A percentile compares a stretch with the other conserved stretches of the same genome.
phyloP scores from a whole-genome alignment of 2,329 filamentous ascomycete species.

The Phialophora verrucosa region DNA sequence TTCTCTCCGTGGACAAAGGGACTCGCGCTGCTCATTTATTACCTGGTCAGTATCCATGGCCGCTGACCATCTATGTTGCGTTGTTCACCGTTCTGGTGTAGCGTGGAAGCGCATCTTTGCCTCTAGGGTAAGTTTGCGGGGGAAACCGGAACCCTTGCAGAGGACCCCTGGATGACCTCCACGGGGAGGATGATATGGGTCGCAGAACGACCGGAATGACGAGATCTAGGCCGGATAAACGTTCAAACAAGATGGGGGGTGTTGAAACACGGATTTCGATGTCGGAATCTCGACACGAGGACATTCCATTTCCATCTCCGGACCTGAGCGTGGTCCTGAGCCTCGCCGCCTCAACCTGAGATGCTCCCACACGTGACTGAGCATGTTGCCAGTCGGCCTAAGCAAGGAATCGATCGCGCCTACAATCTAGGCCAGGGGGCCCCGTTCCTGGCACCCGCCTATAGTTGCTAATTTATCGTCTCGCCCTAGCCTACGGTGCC shows the following conservation, averaged over 20 bases:
- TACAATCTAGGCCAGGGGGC: too few relatives aligned
- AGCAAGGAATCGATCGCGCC: too few relatives aligned
- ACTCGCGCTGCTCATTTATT: background rate
- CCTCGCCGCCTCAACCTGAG: too few relatives aligned
- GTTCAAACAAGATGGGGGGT: background rate
- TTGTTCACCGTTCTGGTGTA: background rate
- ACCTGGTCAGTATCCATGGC: background rate
- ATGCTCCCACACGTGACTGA: too few relatives aligned
- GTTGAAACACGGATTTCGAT: background rate
- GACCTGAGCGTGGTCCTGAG: background rate
- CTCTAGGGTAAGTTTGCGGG: background rate
- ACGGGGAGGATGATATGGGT: background rate
- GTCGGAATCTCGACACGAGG: background rate
- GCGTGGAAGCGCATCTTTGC: background rate
- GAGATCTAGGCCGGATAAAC: slow-evolving; percentile 2
- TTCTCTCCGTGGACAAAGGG: background rate
- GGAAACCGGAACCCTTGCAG: slow-evolving; percentile 7
- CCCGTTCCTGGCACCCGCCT: too few relatives aligned
- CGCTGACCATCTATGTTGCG: background rate
- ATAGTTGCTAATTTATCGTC: too few relatives aligned
- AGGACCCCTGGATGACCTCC: background rate
- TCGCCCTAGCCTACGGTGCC: too few relatives aligned
- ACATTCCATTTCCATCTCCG: slow-evolving; percentile 1
- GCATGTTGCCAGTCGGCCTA: too few relatives aligned
- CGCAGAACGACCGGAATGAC: background rate